These are phyloP conservation scores for Adansonia madagascariensis DNA, from an alignment of 441 rosid genomes.

Conservation along the genomic window DNA sequence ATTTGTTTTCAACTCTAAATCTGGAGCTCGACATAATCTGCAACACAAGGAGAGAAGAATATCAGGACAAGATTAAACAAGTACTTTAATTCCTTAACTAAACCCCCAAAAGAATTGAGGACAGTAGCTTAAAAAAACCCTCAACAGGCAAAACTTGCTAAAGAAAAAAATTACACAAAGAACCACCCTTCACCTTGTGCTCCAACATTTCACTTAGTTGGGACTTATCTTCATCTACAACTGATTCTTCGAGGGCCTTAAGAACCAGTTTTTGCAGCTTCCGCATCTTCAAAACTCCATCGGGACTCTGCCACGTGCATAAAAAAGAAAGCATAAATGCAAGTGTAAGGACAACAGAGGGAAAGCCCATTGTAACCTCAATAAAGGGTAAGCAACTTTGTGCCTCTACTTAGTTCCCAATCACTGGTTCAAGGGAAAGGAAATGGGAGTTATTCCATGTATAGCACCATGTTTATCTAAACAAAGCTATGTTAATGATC, in stretches of 20 bases:
- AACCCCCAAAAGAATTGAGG: background rate
- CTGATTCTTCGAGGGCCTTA: conserved; percentile 56
- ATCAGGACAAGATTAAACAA: background rate
- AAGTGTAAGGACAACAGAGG: background rate
- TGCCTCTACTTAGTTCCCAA: conserved; percentile 10
- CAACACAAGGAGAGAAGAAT: conserved; percentile 18
- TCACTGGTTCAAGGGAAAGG: background rate
- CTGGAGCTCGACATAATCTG: conserved; percentile 73
- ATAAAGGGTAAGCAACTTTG: background rate
- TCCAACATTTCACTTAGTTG: conserved; percentile 48
- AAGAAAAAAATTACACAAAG: background rate
- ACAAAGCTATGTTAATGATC: background rate
- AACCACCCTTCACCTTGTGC: conserved; percentile 52
- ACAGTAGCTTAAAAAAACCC: too few species aligned
- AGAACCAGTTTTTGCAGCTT: conserved; percentile 68
- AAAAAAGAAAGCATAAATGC: conserved; percentile 13
- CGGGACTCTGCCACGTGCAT: conserved; percentile 55
- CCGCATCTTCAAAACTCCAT: conserved; percentile 70
- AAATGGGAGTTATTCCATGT: background rate
- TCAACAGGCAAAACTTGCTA: background rate
- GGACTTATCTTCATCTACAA: conserved; percentile 46
- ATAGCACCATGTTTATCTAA: background rate
- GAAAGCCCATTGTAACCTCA: background rate
- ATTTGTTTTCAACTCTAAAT: conserved; percentile 58
- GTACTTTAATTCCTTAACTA: too few species aligned